Percentiles rank a stretch among this genome's conserved stretches.
These are phyloP conservation scores for Kazachstania taianensis DNA, from an alignment of 805 yeast species.

Conservation along the genomic window DNA sequence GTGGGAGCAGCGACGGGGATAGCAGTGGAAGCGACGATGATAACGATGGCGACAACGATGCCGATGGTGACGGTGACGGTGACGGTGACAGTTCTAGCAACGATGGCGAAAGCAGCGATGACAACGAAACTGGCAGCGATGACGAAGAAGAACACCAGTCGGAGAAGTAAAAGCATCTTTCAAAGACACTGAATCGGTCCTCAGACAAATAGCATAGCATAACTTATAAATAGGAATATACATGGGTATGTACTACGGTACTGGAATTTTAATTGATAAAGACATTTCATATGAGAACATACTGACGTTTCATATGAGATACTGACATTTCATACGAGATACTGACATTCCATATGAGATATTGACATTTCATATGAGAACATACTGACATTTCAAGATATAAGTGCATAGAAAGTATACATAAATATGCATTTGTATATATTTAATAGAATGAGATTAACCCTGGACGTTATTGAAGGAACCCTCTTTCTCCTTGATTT, in stretches of 20 bases:
- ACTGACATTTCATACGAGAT: too few species aligned
- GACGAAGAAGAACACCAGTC: conserved; percentile 1
- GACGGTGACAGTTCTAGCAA: conserved; percentile 15
- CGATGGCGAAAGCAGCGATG: conserved; percentile 15
- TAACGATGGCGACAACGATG: conserved; percentile 21
- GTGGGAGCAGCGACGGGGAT: conserved; percentile 20
- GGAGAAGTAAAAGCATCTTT: too few species aligned
- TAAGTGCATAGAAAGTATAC: too few species aligned
- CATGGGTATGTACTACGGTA: neutral
- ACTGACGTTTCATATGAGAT: too few species aligned
- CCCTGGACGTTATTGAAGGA: conserved; percentile 86
- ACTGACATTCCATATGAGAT: too few species aligned
- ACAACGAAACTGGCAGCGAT: conserved; percentile 20
- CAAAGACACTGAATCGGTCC: too few species aligned
- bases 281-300: too few species aligned
- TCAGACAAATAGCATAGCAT: too few species aligned
- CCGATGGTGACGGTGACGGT: conserved; percentile 10
- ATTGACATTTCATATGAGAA: too few species aligned
- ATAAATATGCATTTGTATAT: neutral
- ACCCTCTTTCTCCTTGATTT: conserved; percentile 74
- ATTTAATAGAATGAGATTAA: neutral
- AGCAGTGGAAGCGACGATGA: conserved; percentile 25
- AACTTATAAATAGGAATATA: too few species aligned
- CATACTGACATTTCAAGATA: too few species aligned
- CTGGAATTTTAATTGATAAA: neutral